These are phyloP conservation scores for Epithemia pelagica DNA, from an alignment of 108 stramenopile genomes.

Conservation along the genomic window DNA sequence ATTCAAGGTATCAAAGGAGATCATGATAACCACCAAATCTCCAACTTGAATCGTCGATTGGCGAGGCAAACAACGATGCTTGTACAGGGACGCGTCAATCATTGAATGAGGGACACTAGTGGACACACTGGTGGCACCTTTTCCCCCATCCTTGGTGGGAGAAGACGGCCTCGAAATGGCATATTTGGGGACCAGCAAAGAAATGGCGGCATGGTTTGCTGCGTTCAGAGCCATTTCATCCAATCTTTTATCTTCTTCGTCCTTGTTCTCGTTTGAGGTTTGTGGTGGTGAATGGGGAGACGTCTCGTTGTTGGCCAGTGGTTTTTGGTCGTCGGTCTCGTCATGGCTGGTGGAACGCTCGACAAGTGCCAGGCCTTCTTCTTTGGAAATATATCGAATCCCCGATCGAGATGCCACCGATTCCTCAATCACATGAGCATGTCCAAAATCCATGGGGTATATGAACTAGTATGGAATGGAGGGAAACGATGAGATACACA, in stretches of 20 bases:
- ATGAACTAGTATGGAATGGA: not conserved
- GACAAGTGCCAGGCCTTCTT: not conserved
- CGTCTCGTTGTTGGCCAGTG: not conserved
- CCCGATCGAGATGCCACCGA: conserved; percentile 39
- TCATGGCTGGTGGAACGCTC: too few species aligned
- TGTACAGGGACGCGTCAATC: conserved; percentile 46
- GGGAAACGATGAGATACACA: too few species aligned
- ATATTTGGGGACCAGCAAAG: conserved; percentile 41
- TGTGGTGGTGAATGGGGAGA: conserved; percentile 2
- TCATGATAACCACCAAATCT: conserved; percentile 77
- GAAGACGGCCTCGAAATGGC: not conserved
- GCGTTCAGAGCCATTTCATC: conserved; percentile 36
- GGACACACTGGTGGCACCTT: not conserved
- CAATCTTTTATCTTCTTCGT: conserved; percentile 11
- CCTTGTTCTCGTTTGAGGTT: conserved; percentile 3
- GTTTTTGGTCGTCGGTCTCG: too few species aligned
- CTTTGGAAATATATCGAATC: conserved; percentile 25
- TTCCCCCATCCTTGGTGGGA: not conserved
- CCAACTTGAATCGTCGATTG: conserved; percentile 42
- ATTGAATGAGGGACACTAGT: conserved; percentile 6
- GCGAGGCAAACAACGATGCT: conserved; percentile 44
- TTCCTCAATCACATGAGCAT: conserved; percentile 25
- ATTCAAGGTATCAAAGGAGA: conserved; percentile 71
- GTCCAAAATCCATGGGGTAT: conserved; percentile 47
- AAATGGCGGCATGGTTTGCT: conserved; percentile 67